Base-by-base conservation (phyloP, 2,329 filamentous ascomycete genomes). In the Shiraia bambusicola region DNA sequence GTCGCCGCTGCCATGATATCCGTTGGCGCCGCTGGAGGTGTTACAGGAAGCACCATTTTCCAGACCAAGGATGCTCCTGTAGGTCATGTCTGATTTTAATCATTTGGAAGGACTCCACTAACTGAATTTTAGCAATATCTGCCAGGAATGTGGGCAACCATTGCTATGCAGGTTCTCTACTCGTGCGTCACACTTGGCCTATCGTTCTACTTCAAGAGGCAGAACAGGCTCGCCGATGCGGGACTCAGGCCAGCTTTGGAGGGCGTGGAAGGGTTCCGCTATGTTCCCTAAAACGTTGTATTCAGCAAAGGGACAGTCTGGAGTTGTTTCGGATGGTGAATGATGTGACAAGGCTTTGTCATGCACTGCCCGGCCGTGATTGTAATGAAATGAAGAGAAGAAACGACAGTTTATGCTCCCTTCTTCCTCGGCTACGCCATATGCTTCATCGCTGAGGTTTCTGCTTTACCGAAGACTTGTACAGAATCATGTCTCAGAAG, bases 1-100 rank as follows among this genome's bases (percentile, higher is more conserved):
- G 61, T 65, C 4, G 59, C 61, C 5, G 63, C 63, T 2, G 56
- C 52, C 1, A 61, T 60, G 56, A 60, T 60, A 3, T 57, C 51
- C 9, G 43, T 56, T 2, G 58, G 58, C 17, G 56, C 55, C 12
- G 53, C 51, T 25, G 58, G 58, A 11, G 58, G 58, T 12, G 54
- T 61, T 10, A 58, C 56, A 7, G 58, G 56, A 6, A 52, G 47
- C 35, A 56, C 52, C 6, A 61, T 61, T n/a, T 61, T 61, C 28
- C 50, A 52, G 29, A 46, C 46, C 9, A 52, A 59, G 27, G 56
- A 61, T 38, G 56, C 56, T 11, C 58, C 58, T 10, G 55, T 56
- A 41, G 41, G 54, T 53, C 14, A 11, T 5, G 12, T 17, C 10
- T 27, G 31, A 24, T 17, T 13, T 11, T 8, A 12, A 22, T 19